phyloP scores from a whole-genome alignment of 305 asterid genomes.

The Fraxinus sp. region DNA sequence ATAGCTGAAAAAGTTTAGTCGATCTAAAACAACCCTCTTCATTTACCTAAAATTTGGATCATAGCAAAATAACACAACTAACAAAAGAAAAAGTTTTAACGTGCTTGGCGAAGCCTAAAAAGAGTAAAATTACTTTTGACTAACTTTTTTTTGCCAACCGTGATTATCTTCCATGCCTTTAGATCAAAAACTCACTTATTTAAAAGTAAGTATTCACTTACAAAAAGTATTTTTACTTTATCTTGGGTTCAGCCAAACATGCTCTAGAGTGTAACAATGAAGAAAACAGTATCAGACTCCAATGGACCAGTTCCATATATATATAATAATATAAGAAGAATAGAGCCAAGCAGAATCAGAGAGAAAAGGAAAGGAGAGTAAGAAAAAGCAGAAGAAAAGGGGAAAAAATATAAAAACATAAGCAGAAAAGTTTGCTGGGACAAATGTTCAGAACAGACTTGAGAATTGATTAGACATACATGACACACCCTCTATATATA shows the following conservation, averaged over 20 bases:
- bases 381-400: not conserved
- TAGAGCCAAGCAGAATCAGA: slow-evolving; percentile 39
- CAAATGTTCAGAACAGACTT: slow-evolving; percentile 14
- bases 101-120: not conserved
- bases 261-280: not conserved
- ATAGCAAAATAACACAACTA: not conserved
- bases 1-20: not conserved
- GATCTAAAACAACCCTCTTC: not conserved
- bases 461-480: slow-evolving; percentile 12
- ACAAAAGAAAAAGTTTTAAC: no score
- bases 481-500: not conserved
- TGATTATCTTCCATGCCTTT: not conserved
- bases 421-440: slow-evolving; percentile 7
- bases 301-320: slow-evolving; percentile 20
- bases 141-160: not conserved
- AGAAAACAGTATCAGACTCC: slow-evolving; percentile 30
- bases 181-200: not conserved
- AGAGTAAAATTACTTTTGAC: not conserved
- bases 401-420: not conserved
- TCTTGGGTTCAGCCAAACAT: not conserved
- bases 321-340: slow-evolving; percentile 30
- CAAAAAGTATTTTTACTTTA: not conserved
- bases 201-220: not conserved
- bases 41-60: no score
- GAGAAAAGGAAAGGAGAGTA: slow-evolving; percentile 40